Base-by-base conservation (phyloP, 2,329 filamentous ascomycete species). In the Dryadomyces quercus-mongolicae region DNA sequence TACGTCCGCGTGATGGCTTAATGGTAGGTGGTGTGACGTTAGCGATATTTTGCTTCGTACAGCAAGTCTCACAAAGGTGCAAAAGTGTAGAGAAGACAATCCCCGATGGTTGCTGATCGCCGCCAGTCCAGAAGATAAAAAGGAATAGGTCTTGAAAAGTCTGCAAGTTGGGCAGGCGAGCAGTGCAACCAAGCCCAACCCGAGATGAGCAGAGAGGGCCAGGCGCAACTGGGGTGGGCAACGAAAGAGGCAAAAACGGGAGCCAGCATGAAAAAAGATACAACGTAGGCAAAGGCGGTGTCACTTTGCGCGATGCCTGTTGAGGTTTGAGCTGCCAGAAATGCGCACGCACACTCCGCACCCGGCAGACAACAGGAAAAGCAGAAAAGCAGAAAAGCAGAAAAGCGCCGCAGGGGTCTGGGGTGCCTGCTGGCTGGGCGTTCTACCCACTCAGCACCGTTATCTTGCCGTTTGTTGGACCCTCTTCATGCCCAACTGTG, bases 401-500 rank as follows among this genome's bases (percentile, higher is more conserved):
- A 20, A 46, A 21, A 22, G 42, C 15, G 42, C 15, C 42, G 42
- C 16, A n/a, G 38, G 12, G 12, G 38, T 15, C 38, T 44, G 7
- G 42, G 16, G 15, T 44, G 42, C 15, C 42, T 21, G 13, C 18
- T 21, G n/a, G 20, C 43, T 22, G 34, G 36, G 34, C 20, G 34
- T 13, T n/a, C 36, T 18, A 25, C 44, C 50, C 40, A 52, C 50
- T 34, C 40, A 36, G 21, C 42, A 52, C 42, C 21, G 40, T 10
- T 44, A 16, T 52, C 34, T 20, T 10, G 38, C 50, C 50, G 50
- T 52, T 52, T 52, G 25, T 9, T 3, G n/a, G 50, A 52, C 50
- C 50, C 50, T 44, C 50, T 52, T 52, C 50, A 21, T 52, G 50
- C 50, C 50, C 50, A 52, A 52, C 50, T 43, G 49, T n/a, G 18